phyloP scores from a whole-genome alignment of 371 early-diverging fungal genomes.

The Mucor piriformis region DNA sequence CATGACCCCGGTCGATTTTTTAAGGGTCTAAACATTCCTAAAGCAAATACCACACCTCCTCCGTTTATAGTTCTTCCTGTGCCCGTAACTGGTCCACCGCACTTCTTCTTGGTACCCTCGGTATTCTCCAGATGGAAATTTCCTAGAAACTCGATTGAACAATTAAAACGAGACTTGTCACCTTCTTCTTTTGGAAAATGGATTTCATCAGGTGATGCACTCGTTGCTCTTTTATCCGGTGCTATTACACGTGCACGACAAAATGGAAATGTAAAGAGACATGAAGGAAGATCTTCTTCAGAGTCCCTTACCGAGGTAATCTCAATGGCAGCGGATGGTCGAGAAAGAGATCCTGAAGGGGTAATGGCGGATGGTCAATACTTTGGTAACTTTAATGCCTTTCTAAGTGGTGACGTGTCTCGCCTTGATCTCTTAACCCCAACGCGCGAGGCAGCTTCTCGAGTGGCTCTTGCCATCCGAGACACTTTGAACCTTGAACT shows the following conservation, averaged over 20 bases:
- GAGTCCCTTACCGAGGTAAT: slow-evolving; percentile 30
- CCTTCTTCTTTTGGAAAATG: slow-evolving; percentile 19
- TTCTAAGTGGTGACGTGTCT: slow-evolving; percentile 30
- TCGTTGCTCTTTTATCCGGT: slow-evolving; percentile 39
- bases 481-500: slow-evolving; percentile 24
- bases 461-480: slow-evolving; percentile 45
- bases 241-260: slow-evolving; percentile 44
- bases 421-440: slow-evolving; percentile 32
- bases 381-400: slow-evolving; percentile 47
- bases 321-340: slow-evolving; percentile 50
- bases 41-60: slow-evolving; percentile 7
- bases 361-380: slow-evolving; percentile 36
- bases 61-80: slow-evolving; percentile 32
- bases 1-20: slow-evolving; percentile 43
- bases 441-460: slow-evolving; percentile 25
- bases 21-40: not conserved
- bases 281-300: slow-evolving; percentile 34
- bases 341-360: slow-evolving; percentile 33
- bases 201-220: slow-evolving; percentile 54
- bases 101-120: slow-evolving; percentile 36
- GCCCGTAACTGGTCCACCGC: slow-evolving; percentile 23
- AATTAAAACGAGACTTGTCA: slow-evolving; percentile 36
- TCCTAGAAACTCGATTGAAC: slow-evolving; percentile 27
- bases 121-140: slow-evolving; percentile 34
- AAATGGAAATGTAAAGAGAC: slow-evolving; percentile 25